These are phyloP conservation scores for Trichoderma aggressivum DNA, from an alignment of 2,329 filamentous ascomycete genomes.

Conservation along the genomic window DNA sequence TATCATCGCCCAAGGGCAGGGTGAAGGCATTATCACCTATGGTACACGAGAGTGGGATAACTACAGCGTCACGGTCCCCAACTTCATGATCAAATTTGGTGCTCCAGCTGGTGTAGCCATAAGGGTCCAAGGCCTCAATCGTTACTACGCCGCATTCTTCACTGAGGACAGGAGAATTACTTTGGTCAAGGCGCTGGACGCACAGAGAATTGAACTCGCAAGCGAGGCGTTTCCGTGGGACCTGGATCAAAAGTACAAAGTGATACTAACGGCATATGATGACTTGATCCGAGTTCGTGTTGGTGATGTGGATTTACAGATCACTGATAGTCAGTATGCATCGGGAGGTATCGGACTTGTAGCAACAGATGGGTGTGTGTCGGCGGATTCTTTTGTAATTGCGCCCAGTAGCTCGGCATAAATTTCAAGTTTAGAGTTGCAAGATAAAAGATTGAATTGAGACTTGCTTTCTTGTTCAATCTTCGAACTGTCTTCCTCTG, in stretches of 20 bases:
- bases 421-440: not conserved
- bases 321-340: constrained; percentile 6
- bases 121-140: constrained; percentile 30
- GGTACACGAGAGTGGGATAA: constrained; percentile 34
- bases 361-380: constrained; percentile 18
- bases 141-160: constrained; percentile 31
- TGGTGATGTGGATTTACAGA: not conserved
- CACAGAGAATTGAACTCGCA: constrained; percentile 1
- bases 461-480: not conserved
- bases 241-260: constrained; percentile 3
- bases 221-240: constrained; percentile 9
- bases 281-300: not conserved
- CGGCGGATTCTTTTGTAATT: constrained; percentile 3
- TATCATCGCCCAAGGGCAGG: constrained; percentile 8
- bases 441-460: not conserved
- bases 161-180: constrained; percentile 16
- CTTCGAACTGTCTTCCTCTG: not conserved
- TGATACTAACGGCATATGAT: not conserved
- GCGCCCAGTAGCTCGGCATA: not conserved
- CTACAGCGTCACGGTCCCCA: constrained; percentile 24
- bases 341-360: constrained; percentile 18
- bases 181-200: constrained; percentile 16
- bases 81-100: constrained; percentile 28
- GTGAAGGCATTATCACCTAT: constrained; percentile 30
- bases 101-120: constrained; percentile 26